phyloP scores from a whole-genome alignment of 257 asterid genomes.

The Orobanche coerulescens region DNA sequence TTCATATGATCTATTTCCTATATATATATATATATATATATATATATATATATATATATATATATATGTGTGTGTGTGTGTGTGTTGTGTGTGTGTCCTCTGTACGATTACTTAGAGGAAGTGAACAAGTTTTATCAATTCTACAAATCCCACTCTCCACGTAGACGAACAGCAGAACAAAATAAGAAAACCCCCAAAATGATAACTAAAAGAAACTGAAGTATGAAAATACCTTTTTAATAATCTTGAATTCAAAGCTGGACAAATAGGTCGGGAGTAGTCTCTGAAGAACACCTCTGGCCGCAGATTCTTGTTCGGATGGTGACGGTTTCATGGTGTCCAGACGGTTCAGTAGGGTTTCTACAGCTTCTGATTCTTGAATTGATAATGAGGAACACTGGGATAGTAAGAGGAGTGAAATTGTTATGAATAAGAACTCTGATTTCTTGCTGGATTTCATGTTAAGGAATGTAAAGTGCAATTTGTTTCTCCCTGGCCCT shows the following conservation, averaged over 20 bases:
- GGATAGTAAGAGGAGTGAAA: constrained; percentile 22
- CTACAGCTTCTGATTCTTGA: constrained; percentile 46
- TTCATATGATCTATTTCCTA: too few species aligned
- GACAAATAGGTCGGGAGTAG: constrained; percentile 75
- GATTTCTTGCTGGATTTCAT: constrained; percentile 24
- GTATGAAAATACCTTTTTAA: constrained; percentile 44
- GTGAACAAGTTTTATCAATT: too few species aligned
- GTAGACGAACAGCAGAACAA: not conserved
- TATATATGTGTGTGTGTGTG: too few species aligned
- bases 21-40: too few species aligned
- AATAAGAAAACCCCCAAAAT: constrained; percentile 2
- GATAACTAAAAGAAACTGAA: not conserved
- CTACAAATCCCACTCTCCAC: not conserved
- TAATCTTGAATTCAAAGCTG: constrained; percentile 52
- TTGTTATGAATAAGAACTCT: constrained; percentile 19
- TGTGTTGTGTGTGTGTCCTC: too few species aligned
- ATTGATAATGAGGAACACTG: constrained; percentile 27
- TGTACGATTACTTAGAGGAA: too few species aligned
- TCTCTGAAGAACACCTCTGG: constrained; percentile 68
- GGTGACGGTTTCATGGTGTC: constrained; percentile 41
- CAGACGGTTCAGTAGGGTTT: constrained; percentile 46
- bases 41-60: too few species aligned
- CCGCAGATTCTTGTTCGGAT: constrained; percentile 70
- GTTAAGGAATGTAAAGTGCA: constrained; percentile 17
- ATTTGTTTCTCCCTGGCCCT: too few species aligned